Conservation (phyloP, 1,139 yeast genomes). For the Petasospora rhodanensis region DNA sequence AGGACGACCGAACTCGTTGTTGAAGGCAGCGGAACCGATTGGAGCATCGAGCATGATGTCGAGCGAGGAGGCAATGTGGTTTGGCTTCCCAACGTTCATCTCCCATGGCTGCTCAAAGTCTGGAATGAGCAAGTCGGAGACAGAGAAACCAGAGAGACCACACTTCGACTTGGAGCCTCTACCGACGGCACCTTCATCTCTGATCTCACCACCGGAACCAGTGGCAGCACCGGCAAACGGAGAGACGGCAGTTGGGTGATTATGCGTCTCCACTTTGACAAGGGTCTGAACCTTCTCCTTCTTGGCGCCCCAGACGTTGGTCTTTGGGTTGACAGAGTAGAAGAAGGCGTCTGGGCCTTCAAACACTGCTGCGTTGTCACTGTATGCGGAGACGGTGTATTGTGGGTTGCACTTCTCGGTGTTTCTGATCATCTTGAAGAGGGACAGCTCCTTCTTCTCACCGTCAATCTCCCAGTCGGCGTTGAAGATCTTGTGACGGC, state of each 20-base stretch:
- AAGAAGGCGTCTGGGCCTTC: conserved; percentile 60
- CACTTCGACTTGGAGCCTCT: conserved; percentile 97
- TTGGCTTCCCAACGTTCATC: conserved; percentile 77
- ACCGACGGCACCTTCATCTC: conserved; percentile 99
- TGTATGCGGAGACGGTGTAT: conserved; percentile 87
- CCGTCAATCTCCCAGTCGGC: conserved; percentile 98
- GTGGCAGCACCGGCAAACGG: conserved; percentile 99
- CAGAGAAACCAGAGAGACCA: conserved; percentile 91
- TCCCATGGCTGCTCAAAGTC: conserved; percentile 94
- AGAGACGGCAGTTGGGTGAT: conserved; percentile 98
- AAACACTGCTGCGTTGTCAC: conserved; percentile 98
- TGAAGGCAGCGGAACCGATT: conserved; percentile 95
- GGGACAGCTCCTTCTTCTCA: conserved; percentile 60
- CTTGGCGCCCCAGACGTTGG: conserved; percentile 69
- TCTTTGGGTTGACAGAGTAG: conserved; percentile 70
- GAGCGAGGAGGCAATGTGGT: conserved; percentile 86
- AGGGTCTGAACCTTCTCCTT: conserved; percentile 83
- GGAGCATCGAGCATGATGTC: conserved; percentile 98
- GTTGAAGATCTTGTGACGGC: conserved; percentile 98
- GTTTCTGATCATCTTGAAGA: conserved; percentile 94
- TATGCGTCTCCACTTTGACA: conserved; percentile 96
- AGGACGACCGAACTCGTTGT: conserved; percentile 98
- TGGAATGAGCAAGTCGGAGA: conserved; percentile 87
- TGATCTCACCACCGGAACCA: conserved; percentile 99
- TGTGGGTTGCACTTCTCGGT: conserved; percentile 81